Evolutionary conservation across 2,329 filamentous ascomycete species (phyloP), one percentile per base, ranked within the genome.

Genomic region (Diaporthe destruens): DNA sequence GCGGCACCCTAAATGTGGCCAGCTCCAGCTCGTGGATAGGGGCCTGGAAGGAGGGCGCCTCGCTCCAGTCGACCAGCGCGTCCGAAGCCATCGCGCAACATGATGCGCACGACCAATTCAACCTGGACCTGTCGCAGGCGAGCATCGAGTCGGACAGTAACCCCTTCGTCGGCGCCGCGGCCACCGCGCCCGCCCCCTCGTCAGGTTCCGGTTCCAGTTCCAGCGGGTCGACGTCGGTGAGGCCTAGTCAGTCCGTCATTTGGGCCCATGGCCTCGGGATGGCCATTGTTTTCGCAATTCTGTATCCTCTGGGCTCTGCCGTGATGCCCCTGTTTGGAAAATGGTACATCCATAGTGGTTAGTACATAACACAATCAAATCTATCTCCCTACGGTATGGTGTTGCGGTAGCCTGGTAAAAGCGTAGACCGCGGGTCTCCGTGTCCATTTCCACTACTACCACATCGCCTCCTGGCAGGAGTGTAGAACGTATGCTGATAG

Each of bases 241-340:
- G 51, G 11, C 59, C 72, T 18, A 76, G 73, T 66, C 34, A 54
- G 9, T 56, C 70, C 1, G 61, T 84, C 20, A 78, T 84, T 7
- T 80, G 76, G 1, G 83, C 86, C 0, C 90, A 92, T 74, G 90
- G 89, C 63, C 83, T 90, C 75, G 81, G 92, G 77, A 90, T 92
- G 89, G 85, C 86, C 34, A 77, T 91, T 57, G 86, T 88, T 23
- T 90, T 91, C 75, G 84, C 88, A 4, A 77, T 88, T 16, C 80
- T 90, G 29, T 92, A 90, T 75, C 91, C 91, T 0, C 75, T 91
- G 3, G 91, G 90, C 6, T 85, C 90, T 11, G 81, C 89, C 4
- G 78, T 91, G 53, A 91, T 92, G 86, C 88, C 90, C 3, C 74
- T 91, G 4, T 74, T 90, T 8, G 86, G 87, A 56, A 87, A 84